Conservation (phyloP, 352 stramenopile species). For the Halophytophthora batemanensis region DNA sequence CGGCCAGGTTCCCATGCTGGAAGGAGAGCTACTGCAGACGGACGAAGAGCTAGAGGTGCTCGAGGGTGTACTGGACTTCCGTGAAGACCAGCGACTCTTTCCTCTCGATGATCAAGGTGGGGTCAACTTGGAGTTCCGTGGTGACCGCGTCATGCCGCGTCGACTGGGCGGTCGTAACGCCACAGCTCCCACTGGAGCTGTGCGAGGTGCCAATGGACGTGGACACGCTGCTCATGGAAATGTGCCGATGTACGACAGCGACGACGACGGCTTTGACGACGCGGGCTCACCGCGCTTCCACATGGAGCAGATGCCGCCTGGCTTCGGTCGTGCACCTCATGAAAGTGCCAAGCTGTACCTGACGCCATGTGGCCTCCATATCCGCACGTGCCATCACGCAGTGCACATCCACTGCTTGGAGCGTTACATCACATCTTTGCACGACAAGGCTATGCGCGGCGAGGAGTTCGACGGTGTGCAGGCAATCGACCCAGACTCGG, state of each 20-base stretch:
- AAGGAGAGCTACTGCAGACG: slow-evolving; percentile 58
- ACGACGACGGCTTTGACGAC: slow-evolving; percentile 52
- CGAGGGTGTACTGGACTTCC: slow-evolving; percentile 62
- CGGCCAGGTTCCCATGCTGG: slow-evolving; percentile 44
- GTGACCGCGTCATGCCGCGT: slow-evolving; percentile 23
- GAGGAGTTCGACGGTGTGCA: slow-evolving; percentile 89
- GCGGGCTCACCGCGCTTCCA: slow-evolving; percentile 34
- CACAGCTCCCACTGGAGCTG: slow-evolving; percentile 6
- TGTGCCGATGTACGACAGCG: slow-evolving; percentile 37
- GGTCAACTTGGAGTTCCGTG: slow-evolving; percentile 36
- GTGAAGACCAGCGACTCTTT: slow-evolving; percentile 56
- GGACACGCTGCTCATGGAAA: slow-evolving; percentile 17
- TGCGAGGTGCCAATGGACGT: slow-evolving; percentile 19
- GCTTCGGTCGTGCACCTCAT: slow-evolving; percentile 35
- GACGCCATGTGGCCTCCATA: slow-evolving; percentile 74
- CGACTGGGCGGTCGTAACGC: slow-evolving; percentile 25
- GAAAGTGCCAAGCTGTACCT: slow-evolving; percentile 71
- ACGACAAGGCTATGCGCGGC: slow-evolving; percentile 85
- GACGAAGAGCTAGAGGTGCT: slow-evolving; percentile 71
- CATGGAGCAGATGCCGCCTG: slow-evolving; percentile 41
- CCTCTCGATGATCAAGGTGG: slow-evolving; percentile 46
- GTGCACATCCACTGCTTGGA: slow-evolving; percentile 87
- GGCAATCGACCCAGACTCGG: slow-evolving; percentile 83
- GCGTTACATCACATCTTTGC: slow-evolving; percentile 80
- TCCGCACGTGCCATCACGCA: slow-evolving; percentile 84